Base-by-base conservation (phyloP, 257 asterid species). In the Fraxinus anomala region DNA sequence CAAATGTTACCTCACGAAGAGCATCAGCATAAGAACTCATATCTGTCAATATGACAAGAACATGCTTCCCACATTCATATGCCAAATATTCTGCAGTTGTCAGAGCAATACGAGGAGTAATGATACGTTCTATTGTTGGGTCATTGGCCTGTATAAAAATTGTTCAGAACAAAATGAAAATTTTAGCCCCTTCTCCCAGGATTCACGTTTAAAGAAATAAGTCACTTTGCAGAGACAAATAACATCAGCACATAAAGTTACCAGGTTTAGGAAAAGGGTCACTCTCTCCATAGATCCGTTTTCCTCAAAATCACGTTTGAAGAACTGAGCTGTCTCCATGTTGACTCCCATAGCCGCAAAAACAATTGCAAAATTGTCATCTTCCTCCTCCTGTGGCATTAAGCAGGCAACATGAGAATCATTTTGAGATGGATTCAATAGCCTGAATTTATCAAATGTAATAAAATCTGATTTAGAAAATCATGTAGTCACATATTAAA, bases 1-100 rank as follows among this genome's bases (percentile, higher is more conserved):
- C 47, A 71, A 70, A 67, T 59, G 80, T 79, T 89, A 94, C 98
- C 98, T 94, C 98, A 88, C 98, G 98, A 83, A 94, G 97, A 76
- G 98, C 98, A 86, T 94, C 98, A 74, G 98, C 98, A 83, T 94
- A 94, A 71, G 98, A 94, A 86, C 98, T 94, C 98, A 94, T 94
- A 86, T 94, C 98, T 72, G 98, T 94, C 89, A 94, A 88, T 82
- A 92, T 94, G 87, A 94, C 98, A 87, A 94, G 98, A 76, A 94
- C 98, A 72, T 94, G 98, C 89, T 94, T 94, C 83, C 98, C 98
- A 6, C 98, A 94, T 85, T 91, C 97, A 79, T 94, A 94, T 74
- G 98, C 98, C 73, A 94, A 82, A 82, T 94, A 94, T 82, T 94
- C 98, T 51, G 97, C 98, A 78, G 98, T 94, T 74, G 98, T 94